Conservation (phyloP, 495 filamentous ascomycete genomes). For the Letharia columbiana region DNA sequence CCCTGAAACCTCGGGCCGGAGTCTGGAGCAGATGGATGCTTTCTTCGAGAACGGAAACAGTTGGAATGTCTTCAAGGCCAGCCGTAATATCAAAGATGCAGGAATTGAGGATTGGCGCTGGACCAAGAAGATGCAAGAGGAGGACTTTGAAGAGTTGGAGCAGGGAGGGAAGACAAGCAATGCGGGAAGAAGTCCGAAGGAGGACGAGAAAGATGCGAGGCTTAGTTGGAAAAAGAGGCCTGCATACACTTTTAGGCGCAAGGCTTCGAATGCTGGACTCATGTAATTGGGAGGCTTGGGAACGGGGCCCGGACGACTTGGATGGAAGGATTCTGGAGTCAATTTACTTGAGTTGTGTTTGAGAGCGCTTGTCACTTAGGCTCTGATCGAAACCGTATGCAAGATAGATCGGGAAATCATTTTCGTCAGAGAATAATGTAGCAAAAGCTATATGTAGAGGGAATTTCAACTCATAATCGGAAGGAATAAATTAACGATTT, state of each 20-base stretch:
- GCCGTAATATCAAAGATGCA: constrained; percentile 22
- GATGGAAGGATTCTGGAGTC: background rate
- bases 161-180: constrained; percentile 21
- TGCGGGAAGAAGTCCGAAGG: constrained; percentile 23
- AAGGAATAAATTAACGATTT: too few relatives aligned
- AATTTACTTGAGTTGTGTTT: background rate
- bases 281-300: constrained; percentile 15
- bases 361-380: too few relatives aligned
- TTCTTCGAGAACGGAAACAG: constrained; percentile 37
- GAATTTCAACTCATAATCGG: too few relatives aligned
- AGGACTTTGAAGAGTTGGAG: constrained; percentile 23
- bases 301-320: background rate
- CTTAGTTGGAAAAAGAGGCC: constrained; percentile 26
- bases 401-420: background rate
- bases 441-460: too few relatives aligned
- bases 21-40: constrained; percentile 51
- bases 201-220: constrained; percentile 26
- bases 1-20: constrained; percentile 49
- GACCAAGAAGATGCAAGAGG: constrained; percentile 26
- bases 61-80: constrained; percentile 28
- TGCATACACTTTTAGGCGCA: constrained; percentile 25
- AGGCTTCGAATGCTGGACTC: constrained; percentile 26
- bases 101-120: constrained; percentile 27
- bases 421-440: background rate
- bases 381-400: background rate